Evolutionary conservation across 768 basidiomycete genomes (phyloP), one percentile per base, ranked within the genome.

Genomic region (Saitozyma podzolica): DNA sequence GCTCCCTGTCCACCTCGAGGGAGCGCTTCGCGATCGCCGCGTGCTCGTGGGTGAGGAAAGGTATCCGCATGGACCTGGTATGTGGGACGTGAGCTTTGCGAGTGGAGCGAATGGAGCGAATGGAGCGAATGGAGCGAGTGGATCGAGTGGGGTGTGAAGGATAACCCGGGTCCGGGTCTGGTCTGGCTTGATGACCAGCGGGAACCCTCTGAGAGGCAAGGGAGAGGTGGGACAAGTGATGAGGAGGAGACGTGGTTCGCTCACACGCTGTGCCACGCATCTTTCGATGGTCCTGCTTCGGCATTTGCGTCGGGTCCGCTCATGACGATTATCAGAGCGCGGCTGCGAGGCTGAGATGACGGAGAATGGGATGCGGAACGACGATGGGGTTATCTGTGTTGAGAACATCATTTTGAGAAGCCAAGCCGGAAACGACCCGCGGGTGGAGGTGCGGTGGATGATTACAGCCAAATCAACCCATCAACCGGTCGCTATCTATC

Each of bases 1-100:
- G 83, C 79, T 94, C 92, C 17, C 83, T 81, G 79, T 96, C 92
- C 40, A 96, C 92, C 64, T 89, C 87, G 74, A 96, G 89, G 64
- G 86, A 88, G 78, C 87, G 86, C 75, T 87, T 89, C 29, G 89
- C 92, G 68, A 92, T 90, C 53, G 78, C 73, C 9, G 93, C 93
- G 73, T 96, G 91, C 65, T 87, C 83, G 20, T 82, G 75, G 19
- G 85, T 87, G 19, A 84, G 83, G 67, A 95, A 92, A 9, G 92
- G 93, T 49, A 94, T 86, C 52, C 86, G 85, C 61, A 93, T 80
- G 6, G 85, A 87, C 52, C 89, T 56, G 47, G 8, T 3, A 9
- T 8, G 8, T n/a, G 55, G 14, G 56, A 54, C 49, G 39, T 3
- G 39, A 9, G 6, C 13, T 37, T 45, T 20, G 9, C 20, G 19